Conservation (phyloP, 495 filamentous ascomycete species). For the Annulohypoxylon stygium region DNA sequence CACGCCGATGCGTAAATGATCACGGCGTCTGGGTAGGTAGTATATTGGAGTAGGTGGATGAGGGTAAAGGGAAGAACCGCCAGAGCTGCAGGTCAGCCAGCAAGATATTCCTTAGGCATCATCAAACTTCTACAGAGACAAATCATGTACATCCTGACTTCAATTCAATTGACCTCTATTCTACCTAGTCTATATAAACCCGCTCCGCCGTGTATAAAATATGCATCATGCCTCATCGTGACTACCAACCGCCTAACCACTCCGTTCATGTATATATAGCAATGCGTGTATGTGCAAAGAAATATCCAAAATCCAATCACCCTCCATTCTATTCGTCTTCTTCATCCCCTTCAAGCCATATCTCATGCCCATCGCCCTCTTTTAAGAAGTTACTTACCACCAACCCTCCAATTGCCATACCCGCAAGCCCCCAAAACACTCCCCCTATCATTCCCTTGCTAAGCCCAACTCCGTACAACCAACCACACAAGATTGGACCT, state of each 20-base stretch:
- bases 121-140: not conserved
- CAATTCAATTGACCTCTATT: not conserved
- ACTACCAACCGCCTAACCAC: not conserved
- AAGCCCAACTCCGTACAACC: constrained; percentile 77
- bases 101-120: not conserved
- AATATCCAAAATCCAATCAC: not conserved
- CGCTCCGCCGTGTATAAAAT: not conserved
- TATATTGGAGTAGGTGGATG: not conserved
- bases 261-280: not conserved
- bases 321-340: constrained; percentile 55
- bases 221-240: constrained; percentile 23
- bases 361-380: constrained; percentile 81
- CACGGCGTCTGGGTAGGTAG: not conserved
- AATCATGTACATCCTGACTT: not conserved
- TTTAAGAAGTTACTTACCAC: constrained; percentile 74
- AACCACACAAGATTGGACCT: constrained; percentile 79
- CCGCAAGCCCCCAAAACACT: constrained; percentile 81
- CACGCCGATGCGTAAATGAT: constrained; percentile 23
- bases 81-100: not conserved
- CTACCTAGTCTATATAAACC: constrained; percentile 16
- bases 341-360: constrained; percentile 75
- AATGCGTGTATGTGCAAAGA: not conserved
- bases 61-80: not conserved
- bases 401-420: constrained; percentile 71
- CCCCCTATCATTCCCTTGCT: constrained; percentile 77